phyloP scores from a whole-genome alignment of 2,329 filamentous ascomycete genomes.

The Aspergillus sp. region DNA sequence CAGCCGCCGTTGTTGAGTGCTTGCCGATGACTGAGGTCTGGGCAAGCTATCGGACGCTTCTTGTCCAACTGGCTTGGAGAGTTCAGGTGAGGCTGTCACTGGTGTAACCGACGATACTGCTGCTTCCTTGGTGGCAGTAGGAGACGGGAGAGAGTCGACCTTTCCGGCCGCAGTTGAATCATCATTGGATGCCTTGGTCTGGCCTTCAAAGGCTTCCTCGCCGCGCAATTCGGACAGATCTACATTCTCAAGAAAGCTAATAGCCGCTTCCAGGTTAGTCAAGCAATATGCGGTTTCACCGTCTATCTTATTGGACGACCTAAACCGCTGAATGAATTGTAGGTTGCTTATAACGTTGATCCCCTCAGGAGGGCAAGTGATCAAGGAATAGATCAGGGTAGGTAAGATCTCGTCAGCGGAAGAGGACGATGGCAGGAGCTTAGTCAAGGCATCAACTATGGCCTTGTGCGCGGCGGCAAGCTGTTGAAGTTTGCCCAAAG shows the following conservation, averaged over 20 bases:
- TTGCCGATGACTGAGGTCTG: constrained; percentile 30
- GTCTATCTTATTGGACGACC: constrained; percentile 80
- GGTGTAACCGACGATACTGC: constrained; percentile 32
- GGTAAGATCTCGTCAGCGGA: constrained; percentile 97
- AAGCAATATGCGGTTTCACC: constrained; percentile 95
- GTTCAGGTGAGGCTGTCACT: constrained; percentile 33
- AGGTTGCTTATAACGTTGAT: constrained; percentile 91
- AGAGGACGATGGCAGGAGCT: constrained; percentile 69
- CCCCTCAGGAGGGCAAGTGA: constrained; percentile 82
- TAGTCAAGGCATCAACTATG: constrained; percentile 82
- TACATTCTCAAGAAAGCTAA: constrained; percentile 92
- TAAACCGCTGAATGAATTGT: constrained; percentile 91
- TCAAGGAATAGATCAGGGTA: constrained; percentile 92
- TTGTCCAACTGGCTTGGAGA: constrained; percentile 30
- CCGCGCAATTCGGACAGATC: constrained; percentile 85
- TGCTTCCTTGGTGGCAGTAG: constrained; percentile 21
- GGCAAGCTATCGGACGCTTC: constrained; percentile 38
- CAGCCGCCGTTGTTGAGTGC: constrained; percentile 70
- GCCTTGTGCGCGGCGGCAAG: constrained; percentile 87
- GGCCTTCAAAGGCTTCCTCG: constrained; percentile 72
- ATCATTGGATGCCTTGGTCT: constrained; percentile 56
- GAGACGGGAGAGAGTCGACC: constrained; percentile 27
- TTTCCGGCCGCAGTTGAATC: constrained; percentile 29
- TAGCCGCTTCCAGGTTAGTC: constrained; percentile 91
- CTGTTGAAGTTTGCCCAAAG: constrained; percentile 85